A percentile compares a stretch with the other conserved stretches of the same genome.
Conservation (phyloP, 306 rosid species). For the Spatholobus suberectus region DNA sequence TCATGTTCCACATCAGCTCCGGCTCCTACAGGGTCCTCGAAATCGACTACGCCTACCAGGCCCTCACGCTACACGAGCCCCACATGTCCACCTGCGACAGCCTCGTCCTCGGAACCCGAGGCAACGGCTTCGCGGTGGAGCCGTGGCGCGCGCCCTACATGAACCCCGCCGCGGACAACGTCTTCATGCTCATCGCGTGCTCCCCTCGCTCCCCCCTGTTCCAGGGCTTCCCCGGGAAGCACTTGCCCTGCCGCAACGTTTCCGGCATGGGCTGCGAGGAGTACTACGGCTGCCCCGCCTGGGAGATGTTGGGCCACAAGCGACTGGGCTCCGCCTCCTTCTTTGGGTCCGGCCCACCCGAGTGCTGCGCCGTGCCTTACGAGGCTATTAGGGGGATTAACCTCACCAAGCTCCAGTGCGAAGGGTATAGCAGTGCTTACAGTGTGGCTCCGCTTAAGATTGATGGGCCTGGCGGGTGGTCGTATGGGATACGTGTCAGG, state of each 20-base stretch:
- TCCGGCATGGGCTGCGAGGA: conserved; percentile 97
- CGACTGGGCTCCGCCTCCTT: conserved; percentile 37
- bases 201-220: conserved; percentile 86
- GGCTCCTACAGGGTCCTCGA: conserved; percentile 90
- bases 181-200: conserved; percentile 93
- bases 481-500: conserved; percentile 87
- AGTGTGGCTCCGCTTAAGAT: conserved; percentile 83
- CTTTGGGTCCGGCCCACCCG: conserved; percentile 81
- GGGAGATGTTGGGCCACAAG: conserved; percentile 78
- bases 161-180: conserved; percentile 77
- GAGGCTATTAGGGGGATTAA: conserved; percentile 80
- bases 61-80: conserved; percentile 90
- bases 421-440: conserved; percentile 92
- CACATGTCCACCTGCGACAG: conserved; percentile 87
- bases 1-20: conserved; percentile 87
- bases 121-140: conserved; percentile 83
- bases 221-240: conserved; percentile 93
- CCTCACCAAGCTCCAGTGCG: conserved; percentile 78
- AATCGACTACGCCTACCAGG: conserved; percentile 89
- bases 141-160: conserved; percentile 84
- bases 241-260: conserved; percentile 84
- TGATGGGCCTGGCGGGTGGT: conserved; percentile 78
- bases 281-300: conserved; percentile 82
- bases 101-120: conserved; percentile 69
- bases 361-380: conserved; percentile 81